Evolutionary conservation across 2,329 filamentous ascomycete species (phyloP).

Genomic region (Phaeosphaeria sp.): DNA sequence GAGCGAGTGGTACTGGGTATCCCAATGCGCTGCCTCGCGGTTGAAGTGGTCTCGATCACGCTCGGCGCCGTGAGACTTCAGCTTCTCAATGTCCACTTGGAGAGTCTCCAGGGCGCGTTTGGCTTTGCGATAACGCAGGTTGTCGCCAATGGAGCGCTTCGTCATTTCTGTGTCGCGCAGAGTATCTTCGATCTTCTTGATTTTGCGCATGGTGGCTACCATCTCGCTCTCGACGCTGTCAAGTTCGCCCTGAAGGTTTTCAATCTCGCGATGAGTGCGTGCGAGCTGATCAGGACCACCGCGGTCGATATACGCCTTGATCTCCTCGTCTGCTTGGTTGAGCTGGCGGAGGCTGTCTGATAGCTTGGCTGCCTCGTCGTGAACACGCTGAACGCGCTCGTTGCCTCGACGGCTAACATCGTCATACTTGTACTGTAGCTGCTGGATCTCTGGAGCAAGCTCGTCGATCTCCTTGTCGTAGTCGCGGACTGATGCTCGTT

Average conservation of each 20-base stretch:
- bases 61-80: conserved; percentile 80
- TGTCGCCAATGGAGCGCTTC: conserved; percentile 87
- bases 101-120: conserved; percentile 72
- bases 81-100: conserved; percentile 71
- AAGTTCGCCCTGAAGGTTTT: conserved; percentile 71
- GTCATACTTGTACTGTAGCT: conserved; percentile 77
- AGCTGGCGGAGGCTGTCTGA: conserved; percentile 79
- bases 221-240: conserved; percentile 72
- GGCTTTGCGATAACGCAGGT: conserved; percentile 83
- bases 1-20: conserved; percentile 72
- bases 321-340: conserved; percentile 75
- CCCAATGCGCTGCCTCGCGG: conserved; percentile 70
- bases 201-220: conserved; percentile 68
- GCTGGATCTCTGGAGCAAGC: conserved; percentile 77
- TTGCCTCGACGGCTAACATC: conserved; percentile 76
- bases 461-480: conserved; percentile 75
- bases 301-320: conserved; percentile 77
- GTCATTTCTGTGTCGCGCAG: conserved; percentile 81
- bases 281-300: conserved; percentile 77
- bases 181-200: conserved; percentile 79
- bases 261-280: conserved; percentile 72
- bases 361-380: conserved; percentile 73
- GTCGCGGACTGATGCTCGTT: conserved; percentile 72
- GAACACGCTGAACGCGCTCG: conserved; percentile 73
- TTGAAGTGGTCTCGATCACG: conserved; percentile 81